phyloP scores from a whole-genome alignment of 2,329 filamentous ascomycete species.

The Achaetomium macrosporum region DNA sequence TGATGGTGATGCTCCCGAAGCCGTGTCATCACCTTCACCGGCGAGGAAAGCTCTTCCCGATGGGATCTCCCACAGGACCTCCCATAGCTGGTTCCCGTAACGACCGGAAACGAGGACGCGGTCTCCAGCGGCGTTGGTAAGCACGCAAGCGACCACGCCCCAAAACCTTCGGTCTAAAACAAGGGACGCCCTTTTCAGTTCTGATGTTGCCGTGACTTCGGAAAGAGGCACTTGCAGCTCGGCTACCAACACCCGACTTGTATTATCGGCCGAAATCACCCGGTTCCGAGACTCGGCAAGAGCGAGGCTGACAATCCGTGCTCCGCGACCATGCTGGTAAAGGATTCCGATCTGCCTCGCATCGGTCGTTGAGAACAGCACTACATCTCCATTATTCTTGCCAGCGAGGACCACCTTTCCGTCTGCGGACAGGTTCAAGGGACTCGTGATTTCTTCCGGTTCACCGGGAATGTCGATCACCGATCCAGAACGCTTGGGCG shows the following conservation, averaged over 20 bases:
- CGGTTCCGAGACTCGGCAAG: slow-evolving; percentile 18
- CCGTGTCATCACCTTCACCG: too few species aligned
- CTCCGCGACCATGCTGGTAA: slow-evolving; percentile 22
- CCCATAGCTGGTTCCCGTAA: slow-evolving; percentile 22
- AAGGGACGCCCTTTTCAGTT: slow-evolving; percentile 1
- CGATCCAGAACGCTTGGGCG: background rate
- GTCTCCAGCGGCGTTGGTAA: slow-evolving; percentile 18
- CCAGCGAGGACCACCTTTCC: slow-evolving; percentile 25
- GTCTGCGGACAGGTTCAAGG: slow-evolving; percentile 9
- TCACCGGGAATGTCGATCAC: slow-evolving; percentile 13
- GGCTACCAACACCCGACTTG: slow-evolving; percentile 24
- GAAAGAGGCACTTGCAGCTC: slow-evolving; percentile 9
- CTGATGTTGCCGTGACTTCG: background rate
- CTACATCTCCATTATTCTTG: slow-evolving; percentile 25
- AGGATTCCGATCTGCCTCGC: slow-evolving; percentile 17
- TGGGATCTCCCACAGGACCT: slow-evolving; percentile 25
- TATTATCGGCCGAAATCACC: slow-evolving; percentile 28
- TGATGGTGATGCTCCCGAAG: background rate
- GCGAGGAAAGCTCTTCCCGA: slow-evolving; percentile 6
- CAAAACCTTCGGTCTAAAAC: slow-evolving; percentile 17
- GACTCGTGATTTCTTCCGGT: slow-evolving; percentile 24
- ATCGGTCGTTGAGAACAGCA: slow-evolving; percentile 21
- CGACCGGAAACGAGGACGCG: slow-evolving; percentile 22
- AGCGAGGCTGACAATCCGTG: slow-evolving; percentile 20
- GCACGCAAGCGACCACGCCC: slow-evolving; percentile 14